Base-by-base conservation (phyloP, 2,329 filamentous ascomycete species). In the Aspergillus fischeri region DNA sequence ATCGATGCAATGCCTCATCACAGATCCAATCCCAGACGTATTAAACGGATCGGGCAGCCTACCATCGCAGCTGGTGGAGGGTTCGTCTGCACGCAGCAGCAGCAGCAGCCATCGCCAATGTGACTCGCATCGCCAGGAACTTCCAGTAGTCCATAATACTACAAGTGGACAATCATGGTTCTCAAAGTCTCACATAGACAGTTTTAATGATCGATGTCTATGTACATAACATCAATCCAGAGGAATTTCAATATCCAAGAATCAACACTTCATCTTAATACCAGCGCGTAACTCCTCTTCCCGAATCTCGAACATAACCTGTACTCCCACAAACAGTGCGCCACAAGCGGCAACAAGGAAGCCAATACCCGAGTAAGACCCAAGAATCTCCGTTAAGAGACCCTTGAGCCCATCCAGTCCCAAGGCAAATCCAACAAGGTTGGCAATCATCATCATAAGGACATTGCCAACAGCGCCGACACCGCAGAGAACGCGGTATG, bases 241-340 rank as follows among this genome's bases (percentile, higher is more conserved):
- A 44, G 14, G 7, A 47, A 25, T 14, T 17, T 14, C 3, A 27
- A 47, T 27, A n/a, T 29, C 28, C 24, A 56, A 21, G 32, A 21
- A 44, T 70, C 59, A 96, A 73, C 91, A 97, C 77, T 91, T 96
- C 74, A 97, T 73, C 64, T 85, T 82, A 57, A 97, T 88, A 0
- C 94, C 94, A 65, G 84, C 85, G 66, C 93, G 83, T 75, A 86
- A 85, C 79, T 99, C 94, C 45, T 83, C 81, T 77, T 97, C 91
- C 53, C 94, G 82, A 64, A 95, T 83, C 79, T 99, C 94, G 78
- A 97, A 97, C 94, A 99, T 99, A 68, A 97, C 79, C 77, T 97
- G 93, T 45, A 89, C 84, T 27, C 89, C 92, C 0, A 92, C 86
- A 71, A 96, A 99, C 8, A 97, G 75, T 47, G 84, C 86, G n/a